Conservation (phyloP, 495 filamentous ascomycete species). For the Friedmanniomyces simplex region DNA sequence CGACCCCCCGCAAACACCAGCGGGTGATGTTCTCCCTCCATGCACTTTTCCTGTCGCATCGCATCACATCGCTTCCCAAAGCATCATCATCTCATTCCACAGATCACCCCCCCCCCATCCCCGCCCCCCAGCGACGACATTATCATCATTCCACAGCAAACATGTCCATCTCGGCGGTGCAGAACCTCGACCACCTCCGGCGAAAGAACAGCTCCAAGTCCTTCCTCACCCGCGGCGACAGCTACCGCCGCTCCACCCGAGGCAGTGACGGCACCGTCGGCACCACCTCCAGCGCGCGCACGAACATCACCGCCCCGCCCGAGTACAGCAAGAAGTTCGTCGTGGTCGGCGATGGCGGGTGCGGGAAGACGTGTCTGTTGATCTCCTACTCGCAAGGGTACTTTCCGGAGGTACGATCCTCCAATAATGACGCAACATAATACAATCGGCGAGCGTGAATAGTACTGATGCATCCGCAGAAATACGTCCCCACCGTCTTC, state of each 20-base stretch:
- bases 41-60: no score
- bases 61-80: no score
- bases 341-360: conserved; percentile 94
- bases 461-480: conserved; percentile 45
- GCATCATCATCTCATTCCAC: conserved; percentile 12
- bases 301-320: conserved; percentile 76
- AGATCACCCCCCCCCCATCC: neutral
- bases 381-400: conserved; percentile 98
- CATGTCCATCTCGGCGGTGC: conserved; percentile 25
- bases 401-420: conserved; percentile 90
- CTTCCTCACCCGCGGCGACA: conserved; percentile 21
- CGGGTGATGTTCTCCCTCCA: neutral
- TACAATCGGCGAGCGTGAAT: neutral
- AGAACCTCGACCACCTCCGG: conserved; percentile 35
- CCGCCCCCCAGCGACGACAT: neutral
- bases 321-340: conserved; percentile 98
- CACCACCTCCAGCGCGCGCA: conserved; percentile 61
- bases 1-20: neutral
- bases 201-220: conserved; percentile 30
- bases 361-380: conserved; percentile 95
- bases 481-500: conserved; percentile 99
- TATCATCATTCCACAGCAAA: conserved; percentile 10
- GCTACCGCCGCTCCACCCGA: conserved; percentile 49
- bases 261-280: conserved; percentile 74
- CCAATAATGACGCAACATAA: neutral